These are phyloP conservation scores for Schizophyllum amplum DNA, from an alignment of 1,284 basidiomycete genomes.

Conservation along the genomic window DNA sequence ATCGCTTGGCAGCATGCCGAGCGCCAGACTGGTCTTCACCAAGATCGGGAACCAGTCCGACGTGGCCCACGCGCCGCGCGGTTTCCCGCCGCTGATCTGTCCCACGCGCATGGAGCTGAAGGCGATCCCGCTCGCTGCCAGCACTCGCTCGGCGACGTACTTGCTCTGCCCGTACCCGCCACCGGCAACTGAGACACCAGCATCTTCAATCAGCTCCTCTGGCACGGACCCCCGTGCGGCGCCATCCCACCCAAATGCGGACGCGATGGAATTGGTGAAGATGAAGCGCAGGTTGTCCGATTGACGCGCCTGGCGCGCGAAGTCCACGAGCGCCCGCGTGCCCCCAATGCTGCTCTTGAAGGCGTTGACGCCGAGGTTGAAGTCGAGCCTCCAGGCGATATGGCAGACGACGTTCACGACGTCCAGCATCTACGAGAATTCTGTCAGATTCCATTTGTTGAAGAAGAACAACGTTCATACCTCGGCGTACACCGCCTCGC, in stretches of 20 bases:
- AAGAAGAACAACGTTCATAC: neutral
- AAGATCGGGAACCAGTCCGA: conserved; percentile 38
- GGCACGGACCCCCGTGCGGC: neutral
- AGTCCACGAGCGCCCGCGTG: conserved; percentile 27
- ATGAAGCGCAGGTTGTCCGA: conserved; percentile 15
- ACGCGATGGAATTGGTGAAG: conserved; percentile 20
- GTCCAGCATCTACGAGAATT: conserved; percentile 1
- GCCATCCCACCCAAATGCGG: neutral
- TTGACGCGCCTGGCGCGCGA: conserved; percentile 17
- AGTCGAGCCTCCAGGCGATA: conserved; percentile 31
- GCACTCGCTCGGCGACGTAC: conserved; percentile 20
- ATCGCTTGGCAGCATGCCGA: conserved; percentile 22
- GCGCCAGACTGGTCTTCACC: conserved; percentile 22
- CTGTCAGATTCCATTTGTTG: neutral
- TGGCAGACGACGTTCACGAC: conserved; percentile 8
- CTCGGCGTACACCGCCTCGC: neutral
- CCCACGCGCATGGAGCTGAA: conserved; percentile 24
- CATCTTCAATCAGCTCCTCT: conserved; percentile 15
- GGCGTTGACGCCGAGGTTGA: conserved; percentile 29
- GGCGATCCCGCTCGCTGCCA: conserved; percentile 1
- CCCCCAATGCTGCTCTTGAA: conserved; percentile 28
- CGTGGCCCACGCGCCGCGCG: conserved; percentile 33
- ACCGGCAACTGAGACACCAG: conserved; percentile 14
- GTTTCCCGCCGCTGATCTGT: conserved; percentile 31
- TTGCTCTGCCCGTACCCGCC: conserved; percentile 27